Evolutionary conservation across 2,329 filamentous ascomycete species (phyloP), one percentile per base, ranked within the genome.

Genomic region (Alternaria triticina): DNA sequence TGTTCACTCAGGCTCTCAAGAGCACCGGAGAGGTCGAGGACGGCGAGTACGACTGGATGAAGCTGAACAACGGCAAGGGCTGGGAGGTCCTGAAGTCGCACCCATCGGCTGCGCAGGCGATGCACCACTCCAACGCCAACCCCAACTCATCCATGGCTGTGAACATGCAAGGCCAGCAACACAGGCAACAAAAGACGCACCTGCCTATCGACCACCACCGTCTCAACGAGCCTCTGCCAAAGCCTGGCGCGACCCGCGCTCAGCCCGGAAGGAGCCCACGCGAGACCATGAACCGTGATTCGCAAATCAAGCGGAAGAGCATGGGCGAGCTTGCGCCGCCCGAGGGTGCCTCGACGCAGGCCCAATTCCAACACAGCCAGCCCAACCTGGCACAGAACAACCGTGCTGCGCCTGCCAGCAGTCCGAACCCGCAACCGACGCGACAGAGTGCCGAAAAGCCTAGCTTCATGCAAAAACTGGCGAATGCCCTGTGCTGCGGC

Each of bases 11-110:
- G 82, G 93, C 95, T 20, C 87, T 98, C 68, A 97, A 97, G 87
- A 95, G 94, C 79, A 91, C 92, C 2, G 94, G 94, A 59, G 94
- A 97, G 74, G 90, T 97, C 9, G 96, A 98, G 80, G 96, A 99
- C 81, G 96, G 96, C 77, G 95, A 98, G 81, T 99, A 98, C 81
- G 96, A 99, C 84, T 99, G 96, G 96, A 97, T 98, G 93, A 97
- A 97, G 87, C 86, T 97, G 73, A 96, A 93, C 85, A 93, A 94
- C 83, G 90, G 90, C 72, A 96, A 97, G 83, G 94, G 94, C 67
- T 97, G 93, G 93, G 93, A 97, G 82, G 89, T 88, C 63, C 92
- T 90, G 81, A 91, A 91, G 78, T 84, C 86, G 64, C 89, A 91
- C 75, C 85, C 88, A 52, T 88, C 88, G 22, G 87, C 93, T 81